A percentile compares a stretch with the other conserved stretches of the same genome.
phyloP scores from a whole-genome alignment of 2,329 filamentous ascomycete genomes.

The Aspergillus neotritici region DNA sequence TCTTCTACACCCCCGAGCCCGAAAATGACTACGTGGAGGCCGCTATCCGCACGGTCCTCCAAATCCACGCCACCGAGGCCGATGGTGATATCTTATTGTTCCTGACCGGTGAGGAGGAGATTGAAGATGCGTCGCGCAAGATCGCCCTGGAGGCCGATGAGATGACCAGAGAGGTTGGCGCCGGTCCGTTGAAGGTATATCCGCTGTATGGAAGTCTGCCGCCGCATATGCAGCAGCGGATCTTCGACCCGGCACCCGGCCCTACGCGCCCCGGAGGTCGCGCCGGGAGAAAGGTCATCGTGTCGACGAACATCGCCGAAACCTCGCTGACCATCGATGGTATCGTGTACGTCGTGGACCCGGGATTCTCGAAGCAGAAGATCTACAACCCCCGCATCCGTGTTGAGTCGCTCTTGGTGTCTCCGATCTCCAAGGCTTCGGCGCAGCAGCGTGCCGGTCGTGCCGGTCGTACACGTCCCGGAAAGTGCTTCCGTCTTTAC shows the following conservation, averaged over 20 bases:
- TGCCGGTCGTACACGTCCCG: conserved; percentile 95
- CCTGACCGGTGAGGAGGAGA: conserved; percentile 96
- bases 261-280: conserved; percentile 68
- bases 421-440: conserved; percentile 94
- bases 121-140: conserved; percentile 91
- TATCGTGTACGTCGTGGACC: conserved; percentile 98
- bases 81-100: conserved; percentile 94
- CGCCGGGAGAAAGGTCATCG: conserved; percentile 87
- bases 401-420: conserved; percentile 95
- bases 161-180: conserved; percentile 82
- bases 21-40: conserved; percentile 97
- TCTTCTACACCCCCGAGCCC: conserved; percentile 95
- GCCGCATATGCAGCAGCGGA: conserved; percentile 86
- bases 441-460: conserved; percentile 96
- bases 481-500: conserved; percentile 97
- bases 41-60: conserved; percentile 85
- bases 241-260: conserved; percentile 82
- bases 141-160: conserved; percentile 88
- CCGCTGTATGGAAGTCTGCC: conserved; percentile 91
- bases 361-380: conserved; percentile 98
- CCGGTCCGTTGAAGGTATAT: conserved; percentile 83
- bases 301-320: conserved; percentile 97
- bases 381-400: conserved; percentile 96
- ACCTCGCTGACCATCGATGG: conserved; percentile 96
- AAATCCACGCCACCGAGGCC: conserved; percentile 88